A percentile compares a stretch with the other conserved stretches of the same genome.
Evolutionary conservation across 1,284 basidiomycete species (phyloP).

Genomic region (Phaffia rhodozyma): DNA sequence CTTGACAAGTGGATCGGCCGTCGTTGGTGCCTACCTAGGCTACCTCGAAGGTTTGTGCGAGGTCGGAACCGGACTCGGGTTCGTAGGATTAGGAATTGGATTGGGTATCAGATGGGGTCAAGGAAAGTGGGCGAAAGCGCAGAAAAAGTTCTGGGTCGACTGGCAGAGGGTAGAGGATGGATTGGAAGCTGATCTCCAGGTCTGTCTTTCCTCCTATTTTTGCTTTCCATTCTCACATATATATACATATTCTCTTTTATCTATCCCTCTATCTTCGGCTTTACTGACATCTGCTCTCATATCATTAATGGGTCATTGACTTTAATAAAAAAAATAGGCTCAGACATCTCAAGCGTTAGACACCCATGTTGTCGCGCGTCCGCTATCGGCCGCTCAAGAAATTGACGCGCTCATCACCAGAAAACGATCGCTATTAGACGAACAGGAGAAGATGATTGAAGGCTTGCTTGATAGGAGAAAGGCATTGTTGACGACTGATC

Average conservation of each 20-base stretch:
- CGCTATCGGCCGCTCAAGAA: slow-evolving; percentile 32
- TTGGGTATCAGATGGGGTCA: slow-evolving; percentile 53
- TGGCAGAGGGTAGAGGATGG: slow-evolving; percentile 57
- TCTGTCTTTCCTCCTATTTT: slow-evolving; percentile 30
- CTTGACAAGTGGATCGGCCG: slow-evolving; percentile 31
- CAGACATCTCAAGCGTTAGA: slow-evolving; percentile 25
- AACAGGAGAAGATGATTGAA: slow-evolving; percentile 13
- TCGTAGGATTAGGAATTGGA: slow-evolving; percentile 47
- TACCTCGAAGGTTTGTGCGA: slow-evolving; percentile 41
- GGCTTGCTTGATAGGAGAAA: too few relatives aligned
- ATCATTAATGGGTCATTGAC: too few relatives aligned
- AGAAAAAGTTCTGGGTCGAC: slow-evolving; percentile 59
- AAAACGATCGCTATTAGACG: slow-evolving; percentile 39
- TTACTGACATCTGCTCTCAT: too few relatives aligned
- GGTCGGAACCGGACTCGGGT: slow-evolving; percentile 48
- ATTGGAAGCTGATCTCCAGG: slow-evolving; percentile 58
- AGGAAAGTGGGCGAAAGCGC: slow-evolving; percentile 57
- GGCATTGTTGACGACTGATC: too few relatives aligned
- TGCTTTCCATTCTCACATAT: slow-evolving; percentile 28
- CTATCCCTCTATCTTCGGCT: neutral
- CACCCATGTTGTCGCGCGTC: slow-evolving; percentile 31
- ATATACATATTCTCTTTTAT: slow-evolving; percentile 31
- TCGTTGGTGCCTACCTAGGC: slow-evolving; percentile 39
- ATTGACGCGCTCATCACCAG: slow-evolving; percentile 39
- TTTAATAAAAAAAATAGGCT: too few relatives aligned